phyloP scores from a whole-genome alignment of 768 basidiomycete genomes.

The Basidioascus undulatus region DNA sequence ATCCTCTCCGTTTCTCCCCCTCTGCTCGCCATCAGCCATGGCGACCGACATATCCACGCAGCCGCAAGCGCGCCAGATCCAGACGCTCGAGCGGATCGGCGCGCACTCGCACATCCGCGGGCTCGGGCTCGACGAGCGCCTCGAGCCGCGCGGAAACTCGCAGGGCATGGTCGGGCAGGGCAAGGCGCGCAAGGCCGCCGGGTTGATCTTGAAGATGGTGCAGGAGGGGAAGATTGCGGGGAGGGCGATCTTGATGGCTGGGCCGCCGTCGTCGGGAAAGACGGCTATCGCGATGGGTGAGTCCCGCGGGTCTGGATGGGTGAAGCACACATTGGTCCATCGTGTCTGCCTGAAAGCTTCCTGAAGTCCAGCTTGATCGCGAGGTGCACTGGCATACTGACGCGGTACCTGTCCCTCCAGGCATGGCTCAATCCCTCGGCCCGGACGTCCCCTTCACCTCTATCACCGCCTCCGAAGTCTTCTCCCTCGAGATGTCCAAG shows the following conservation, averaged over 20 bases:
- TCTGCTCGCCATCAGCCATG: too few relatives aligned
- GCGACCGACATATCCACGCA: too few relatives aligned
- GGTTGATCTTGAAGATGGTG: slow-evolving; percentile 94
- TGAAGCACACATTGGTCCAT: too few relatives aligned
- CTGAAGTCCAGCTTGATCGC: too few relatives aligned
- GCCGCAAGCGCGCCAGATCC: too few relatives aligned
- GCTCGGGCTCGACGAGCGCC: slow-evolving; percentile 68
- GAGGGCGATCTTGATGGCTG: slow-evolving; percentile 86
- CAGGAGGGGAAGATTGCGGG: slow-evolving; percentile 90
- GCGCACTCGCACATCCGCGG: slow-evolving; percentile 55
- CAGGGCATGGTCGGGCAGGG: slow-evolving; percentile 97
- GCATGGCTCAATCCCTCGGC: slow-evolving; percentile 89
- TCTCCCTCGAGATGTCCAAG: slow-evolving; percentile 93
- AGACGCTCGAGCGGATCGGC: slow-evolving; percentile 5
- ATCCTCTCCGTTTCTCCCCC: too few relatives aligned
- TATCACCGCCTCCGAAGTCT: slow-evolving; percentile 94
- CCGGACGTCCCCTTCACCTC: slow-evolving; percentile 91
- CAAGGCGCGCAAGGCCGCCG: slow-evolving; percentile 88
- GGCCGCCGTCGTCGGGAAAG: slow-evolving; percentile 90
- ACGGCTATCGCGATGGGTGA: slow-evolving; percentile 89
- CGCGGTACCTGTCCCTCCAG: slow-evolving; percentile 22
- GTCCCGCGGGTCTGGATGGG: slow-evolving; percentile 13
- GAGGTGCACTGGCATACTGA: too few relatives aligned
- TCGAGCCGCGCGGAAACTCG: slow-evolving; percentile 66
- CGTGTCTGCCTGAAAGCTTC: too few relatives aligned